A percentile compares a stretch with the other conserved stretches of the same genome.
Evolutionary conservation across 805 yeast genomes (phyloP).

Genomic region (Spathaspora gorwiae): DNA sequence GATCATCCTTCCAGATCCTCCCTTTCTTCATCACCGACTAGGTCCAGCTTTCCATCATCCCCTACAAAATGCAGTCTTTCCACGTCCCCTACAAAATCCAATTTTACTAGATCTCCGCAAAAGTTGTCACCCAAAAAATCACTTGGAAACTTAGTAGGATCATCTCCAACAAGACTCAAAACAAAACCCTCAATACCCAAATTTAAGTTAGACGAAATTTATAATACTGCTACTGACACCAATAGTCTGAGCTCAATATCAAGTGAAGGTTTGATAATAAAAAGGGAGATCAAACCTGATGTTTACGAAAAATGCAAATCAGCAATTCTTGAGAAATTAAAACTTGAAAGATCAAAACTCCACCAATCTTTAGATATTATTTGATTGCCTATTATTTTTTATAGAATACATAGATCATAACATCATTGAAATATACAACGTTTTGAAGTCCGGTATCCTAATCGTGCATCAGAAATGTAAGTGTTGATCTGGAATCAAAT

Average conservation of each 20-base stretch:
- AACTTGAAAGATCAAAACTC: slow-evolving; percentile 11
- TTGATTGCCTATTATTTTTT: no score
- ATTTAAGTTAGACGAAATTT: slow-evolving; percentile 18
- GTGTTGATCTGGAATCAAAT: no score
- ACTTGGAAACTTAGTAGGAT: slow-evolving; percentile 4
- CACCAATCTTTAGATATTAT: not conserved
- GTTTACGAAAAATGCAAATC: slow-evolving; percentile 25
- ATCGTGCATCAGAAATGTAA: no score
- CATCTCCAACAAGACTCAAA: slow-evolving; percentile 12
- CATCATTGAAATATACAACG: no score
- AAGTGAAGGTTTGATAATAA: not conserved
- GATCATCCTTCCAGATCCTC: not conserved
- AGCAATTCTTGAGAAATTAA: slow-evolving; percentile 22
- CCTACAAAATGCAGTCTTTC: not conserved
- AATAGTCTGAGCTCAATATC: not conserved
- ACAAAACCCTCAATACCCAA: slow-evolving; percentile 21
- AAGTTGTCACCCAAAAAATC: slow-evolving; percentile 3
- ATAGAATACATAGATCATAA: no score
- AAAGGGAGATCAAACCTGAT: slow-evolving; percentile 7
- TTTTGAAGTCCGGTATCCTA: no score
- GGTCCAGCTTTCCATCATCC: not conserved
- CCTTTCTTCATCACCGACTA: no score
- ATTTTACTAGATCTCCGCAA: not conserved
- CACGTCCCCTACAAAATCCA: slow-evolving; percentile 4
- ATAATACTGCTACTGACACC: slow-evolving; percentile 16